Base-by-base conservation (phyloP, 139 green algal genomes). In the Marvania coccoides region DNA sequence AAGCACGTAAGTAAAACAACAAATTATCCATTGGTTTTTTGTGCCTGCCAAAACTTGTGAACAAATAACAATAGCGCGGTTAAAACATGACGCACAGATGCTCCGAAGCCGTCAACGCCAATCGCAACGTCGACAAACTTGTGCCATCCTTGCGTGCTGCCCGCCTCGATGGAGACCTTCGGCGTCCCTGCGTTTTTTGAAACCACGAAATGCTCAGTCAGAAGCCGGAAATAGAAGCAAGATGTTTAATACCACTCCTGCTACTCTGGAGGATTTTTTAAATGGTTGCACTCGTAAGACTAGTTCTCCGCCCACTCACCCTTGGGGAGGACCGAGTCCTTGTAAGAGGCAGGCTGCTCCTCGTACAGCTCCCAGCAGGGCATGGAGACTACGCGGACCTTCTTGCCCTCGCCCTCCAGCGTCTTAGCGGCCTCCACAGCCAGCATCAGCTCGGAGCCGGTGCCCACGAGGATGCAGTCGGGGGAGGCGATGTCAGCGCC, bases 341-440 rank as follows among this genome's bases (percentile, higher is more conserved):
- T 86, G 81, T 94, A 95, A 55, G 84, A 75, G 28, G 76, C 58
- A 5, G 47, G 47, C 87, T 98, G 92, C 82, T 95, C 84, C 45
- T 96, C 94, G 58, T 96, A 99, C 42, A 98, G 82, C 86, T 99
- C 94, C 87, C 84, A 95, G 85, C 86, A 95, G 33, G 85, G 77
- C 76, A 98, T 90, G 60, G 93, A 98, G 58, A 98, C 94, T 2
- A 98, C 92, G 57, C 90, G 88, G 38, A 82, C 80, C 77, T 91
- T 94, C 78, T 90, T 91, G 81, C 88, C 91, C 69, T 95, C 85
- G 45, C 61, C 81, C 67, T 88, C 81, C 42, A 97, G 72, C 57
- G 83, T 68, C 80, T 91, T 69, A 24, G 83, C 93, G 2, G 91
- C 94, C n/a, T 89, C 82, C 40, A 87, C 69, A 29, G 86, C 88